Percentiles rank a stretch among this genome's conserved stretches.
Evolutionary conservation across 495 filamentous ascomycete species (phyloP).

Genomic region (Thermochaetoides thermophila): DNA sequence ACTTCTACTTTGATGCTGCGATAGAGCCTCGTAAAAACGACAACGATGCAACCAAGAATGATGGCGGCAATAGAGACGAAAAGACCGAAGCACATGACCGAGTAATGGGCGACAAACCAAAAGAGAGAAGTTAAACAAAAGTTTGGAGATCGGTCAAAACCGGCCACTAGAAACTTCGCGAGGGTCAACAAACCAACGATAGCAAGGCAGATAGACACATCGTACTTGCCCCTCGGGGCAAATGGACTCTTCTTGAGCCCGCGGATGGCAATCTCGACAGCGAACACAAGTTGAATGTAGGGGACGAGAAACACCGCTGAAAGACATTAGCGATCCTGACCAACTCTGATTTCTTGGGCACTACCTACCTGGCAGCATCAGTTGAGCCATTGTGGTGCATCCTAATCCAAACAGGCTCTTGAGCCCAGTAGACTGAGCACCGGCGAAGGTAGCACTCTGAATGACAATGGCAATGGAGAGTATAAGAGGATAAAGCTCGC

Average conservation of each 20-base stretch:
- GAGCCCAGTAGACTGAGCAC: constrained; percentile 30
- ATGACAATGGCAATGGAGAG: constrained; percentile 31
- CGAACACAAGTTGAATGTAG: constrained; percentile 32
- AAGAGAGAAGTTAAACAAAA: constrained; percentile 34
- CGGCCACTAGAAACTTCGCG: constrained; percentile 27
- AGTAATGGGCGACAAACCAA: constrained; percentile 34
- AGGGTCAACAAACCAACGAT: constrained; percentile 24
- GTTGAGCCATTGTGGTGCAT: constrained; percentile 26
- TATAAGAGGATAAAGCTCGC: constrained; percentile 29
- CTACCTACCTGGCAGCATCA: constrained; percentile 34
- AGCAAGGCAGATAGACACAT: constrained; percentile 25
- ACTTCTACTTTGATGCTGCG: constrained; percentile 27
- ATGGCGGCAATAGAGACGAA: constrained; percentile 19
- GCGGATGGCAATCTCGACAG: constrained; percentile 26
- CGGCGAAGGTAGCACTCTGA: constrained; percentile 31
- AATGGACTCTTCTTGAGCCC: constrained; percentile 28
- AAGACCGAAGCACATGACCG: constrained; percentile 24
- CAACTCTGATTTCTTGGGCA: not conserved
- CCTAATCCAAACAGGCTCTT: constrained; percentile 22
- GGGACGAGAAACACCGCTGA: constrained; percentile 34
- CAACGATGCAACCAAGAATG: constrained; percentile 17
- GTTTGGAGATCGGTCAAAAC: constrained; percentile 24
- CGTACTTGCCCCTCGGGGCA: constrained; percentile 26
- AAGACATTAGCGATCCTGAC: constrained; percentile 5
- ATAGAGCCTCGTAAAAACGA: constrained; percentile 25